Base-by-base conservation (phyloP, 1,284 basidiomycete genomes). In the Kalmanozyma brasiliensis region DNA sequence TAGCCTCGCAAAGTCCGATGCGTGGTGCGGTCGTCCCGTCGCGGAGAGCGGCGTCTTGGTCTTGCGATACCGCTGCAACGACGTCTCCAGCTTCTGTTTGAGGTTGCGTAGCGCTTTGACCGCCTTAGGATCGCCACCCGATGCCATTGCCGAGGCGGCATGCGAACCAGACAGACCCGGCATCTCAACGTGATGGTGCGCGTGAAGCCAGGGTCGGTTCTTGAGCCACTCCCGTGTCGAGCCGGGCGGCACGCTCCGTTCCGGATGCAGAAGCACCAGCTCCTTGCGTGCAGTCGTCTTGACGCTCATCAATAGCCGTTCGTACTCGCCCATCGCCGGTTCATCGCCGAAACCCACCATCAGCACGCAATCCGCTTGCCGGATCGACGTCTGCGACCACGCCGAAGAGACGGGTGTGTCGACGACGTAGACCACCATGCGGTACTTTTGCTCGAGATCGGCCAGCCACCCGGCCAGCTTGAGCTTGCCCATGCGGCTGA, bases 211-310 rank as follows among this genome's bases (percentile, higher is more conserved):
- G 16, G 94, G 91, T 44, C 95, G 91, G 52, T 92, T 92, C 87
- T 94, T 94, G 42, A 99, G 86, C 95, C 95, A 99, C 81, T 92
- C 91, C 49, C 95, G 88, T 24, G 96, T 98, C 10, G 92, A 94
- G 3, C 96, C 95, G 3, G 94, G 90, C 3, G 88, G 85, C 3
- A 98, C 93, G 29, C 89, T 90, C 32, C 94, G 88, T 77, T 97
- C 93, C 3, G 94, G 89, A 79, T 99, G 95, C 10, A 99, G 85
- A 9, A 99, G 85, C 4, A 99, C 90, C 26, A 99, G 87, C 82
- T 99, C 95, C 83, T 98, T 98, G 63, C 96, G 85, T 16, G 96
- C 95, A 0, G 94, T 98, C 1, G 94, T 98, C 85, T 98, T 98
- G 87, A 93, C 90, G 7, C 93, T 87, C 42, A 98, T 84, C 8